Percentiles rank a stretch among this genome's conserved stretches.
phyloP scores from a whole-genome alignment of 2,329 filamentous ascomycete species.

The Ceratocystis lukuohia region DNA sequence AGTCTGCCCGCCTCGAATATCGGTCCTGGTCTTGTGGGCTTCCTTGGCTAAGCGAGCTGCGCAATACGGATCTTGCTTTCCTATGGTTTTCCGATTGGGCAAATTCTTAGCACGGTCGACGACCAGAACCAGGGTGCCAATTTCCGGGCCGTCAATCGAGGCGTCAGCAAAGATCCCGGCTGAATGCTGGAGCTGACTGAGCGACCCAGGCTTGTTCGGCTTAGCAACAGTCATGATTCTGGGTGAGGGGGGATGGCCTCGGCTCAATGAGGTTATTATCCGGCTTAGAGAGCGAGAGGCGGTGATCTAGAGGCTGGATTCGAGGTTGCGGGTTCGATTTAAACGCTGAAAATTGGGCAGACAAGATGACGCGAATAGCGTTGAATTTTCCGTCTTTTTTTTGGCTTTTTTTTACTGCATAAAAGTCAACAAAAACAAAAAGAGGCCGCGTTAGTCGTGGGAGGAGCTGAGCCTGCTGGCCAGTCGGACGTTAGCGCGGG shows the following conservation, averaged over 20 bases:
- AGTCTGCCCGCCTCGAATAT: constrained; percentile 87
- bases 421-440: constrained; percentile 10
- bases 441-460: neutral
- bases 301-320: neutral
- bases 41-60: constrained; percentile 89
- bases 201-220: constrained; percentile 37
- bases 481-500: constrained; percentile 1
- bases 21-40: constrained; percentile 91
- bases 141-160: constrained; percentile 80
- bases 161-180: constrained; percentile 91
- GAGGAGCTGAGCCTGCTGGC: neutral
- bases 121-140: constrained; percentile 83
- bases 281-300: neutral
- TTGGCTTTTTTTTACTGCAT: neutral
- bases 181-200: constrained; percentile 55
- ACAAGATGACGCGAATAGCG: neutral
- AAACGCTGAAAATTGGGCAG: neutral
- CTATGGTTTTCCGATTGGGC: constrained; percentile 92
- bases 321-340: neutral
- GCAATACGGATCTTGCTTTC: constrained; percentile 96
- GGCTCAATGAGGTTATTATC: neutral
- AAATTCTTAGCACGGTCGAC: constrained; percentile 94
- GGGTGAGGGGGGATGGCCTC: neutral
- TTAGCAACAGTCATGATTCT: constrained; percentile 36
- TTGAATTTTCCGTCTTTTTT: neutral